A percentile compares a stretch with the other conserved stretches of the same genome.
These are phyloP conservation scores for Amoebophrya sp. DNA, from an alignment of 169 alveolate species.

Conservation along the genomic window DNA sequence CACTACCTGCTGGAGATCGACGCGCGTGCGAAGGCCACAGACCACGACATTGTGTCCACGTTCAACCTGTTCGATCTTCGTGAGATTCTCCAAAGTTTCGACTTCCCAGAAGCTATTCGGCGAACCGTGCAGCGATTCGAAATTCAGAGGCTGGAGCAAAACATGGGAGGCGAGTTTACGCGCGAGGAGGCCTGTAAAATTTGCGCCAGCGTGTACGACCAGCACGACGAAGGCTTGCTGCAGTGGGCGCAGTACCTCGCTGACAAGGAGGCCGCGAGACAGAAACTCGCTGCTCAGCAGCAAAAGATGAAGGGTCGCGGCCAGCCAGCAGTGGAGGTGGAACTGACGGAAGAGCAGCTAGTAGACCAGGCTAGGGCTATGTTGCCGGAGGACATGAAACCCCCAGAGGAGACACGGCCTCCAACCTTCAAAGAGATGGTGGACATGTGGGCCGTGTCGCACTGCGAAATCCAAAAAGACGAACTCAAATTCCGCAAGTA, in stretches of 20 bases:
- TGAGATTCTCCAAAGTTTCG: neutral
- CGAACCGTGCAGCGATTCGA: neutral
- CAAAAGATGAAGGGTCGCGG: too few species aligned
- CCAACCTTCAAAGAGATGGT: neutral
- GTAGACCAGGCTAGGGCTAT: too few species aligned
- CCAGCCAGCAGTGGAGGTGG: too few species aligned
- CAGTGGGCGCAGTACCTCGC: neutral
- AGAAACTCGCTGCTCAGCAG: too few species aligned
- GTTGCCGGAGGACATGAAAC: neutral
- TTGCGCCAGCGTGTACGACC: neutral
- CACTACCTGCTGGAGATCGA: neutral
- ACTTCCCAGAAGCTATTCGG: neutral
- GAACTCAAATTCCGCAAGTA: neutral
- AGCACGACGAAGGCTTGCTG: neutral
- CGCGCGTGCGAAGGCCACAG: neutral
- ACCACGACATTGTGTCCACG: neutral
- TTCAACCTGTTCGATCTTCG: neutral
- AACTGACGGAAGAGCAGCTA: too few species aligned
- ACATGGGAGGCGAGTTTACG: neutral
- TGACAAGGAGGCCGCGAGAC: neutral
- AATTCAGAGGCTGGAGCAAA: neutral
- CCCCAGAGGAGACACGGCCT: neutral
- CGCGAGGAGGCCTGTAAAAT: neutral
- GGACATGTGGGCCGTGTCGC: neutral
- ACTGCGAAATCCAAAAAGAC: neutral